Evolutionary conservation across 1,139 yeast species (phyloP).

Genomic region (Geotrichum restrictum): DNA sequence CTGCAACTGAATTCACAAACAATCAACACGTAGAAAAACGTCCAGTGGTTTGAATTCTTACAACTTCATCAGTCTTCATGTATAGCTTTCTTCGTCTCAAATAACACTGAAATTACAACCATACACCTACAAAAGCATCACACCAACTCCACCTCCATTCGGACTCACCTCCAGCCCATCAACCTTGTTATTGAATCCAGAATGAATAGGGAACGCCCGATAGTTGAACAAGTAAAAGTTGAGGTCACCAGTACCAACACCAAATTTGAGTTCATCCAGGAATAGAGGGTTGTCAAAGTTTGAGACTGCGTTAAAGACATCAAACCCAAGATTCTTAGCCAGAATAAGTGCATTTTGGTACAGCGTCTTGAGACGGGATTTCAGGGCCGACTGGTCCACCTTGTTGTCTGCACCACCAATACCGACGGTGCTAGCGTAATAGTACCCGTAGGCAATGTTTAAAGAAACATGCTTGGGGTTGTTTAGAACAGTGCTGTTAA

Average conservation of each 20-base stretch:
- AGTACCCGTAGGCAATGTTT: conserved; percentile 84
- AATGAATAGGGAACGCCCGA: conserved; percentile 70
- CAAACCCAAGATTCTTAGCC: conserved; percentile 63
- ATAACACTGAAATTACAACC: no score
- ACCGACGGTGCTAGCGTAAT: conserved; percentile 63
- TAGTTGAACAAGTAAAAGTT: conserved; percentile 91
- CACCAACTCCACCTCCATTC: conserved; percentile 78
- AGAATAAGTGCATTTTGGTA: conserved; percentile 74
- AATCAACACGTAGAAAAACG: no score
- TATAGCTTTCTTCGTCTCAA: no score
- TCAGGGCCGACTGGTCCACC: conserved; percentile 39
- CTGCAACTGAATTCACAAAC: no score
- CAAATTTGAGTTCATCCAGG: conserved; percentile 79
- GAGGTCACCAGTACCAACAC: conserved; percentile 88
- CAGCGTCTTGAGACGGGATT: conserved; percentile 56
- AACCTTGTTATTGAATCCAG: conserved; percentile 65
- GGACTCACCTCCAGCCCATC: conserved; percentile 42
- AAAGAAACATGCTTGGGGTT: conserved; percentile 62
- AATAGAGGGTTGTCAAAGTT: conserved; percentile 85
- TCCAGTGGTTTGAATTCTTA: no score
- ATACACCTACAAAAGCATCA: conserved; percentile 74
- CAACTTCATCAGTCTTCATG: no score
- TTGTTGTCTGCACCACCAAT: conserved; percentile 8
- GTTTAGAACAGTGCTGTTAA: conserved; percentile 81
- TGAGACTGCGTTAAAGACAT: conserved; percentile 90